phyloP scores from a whole-genome alignment of 2,329 filamentous ascomycete genomes.

The Ilyonectria robusta region DNA sequence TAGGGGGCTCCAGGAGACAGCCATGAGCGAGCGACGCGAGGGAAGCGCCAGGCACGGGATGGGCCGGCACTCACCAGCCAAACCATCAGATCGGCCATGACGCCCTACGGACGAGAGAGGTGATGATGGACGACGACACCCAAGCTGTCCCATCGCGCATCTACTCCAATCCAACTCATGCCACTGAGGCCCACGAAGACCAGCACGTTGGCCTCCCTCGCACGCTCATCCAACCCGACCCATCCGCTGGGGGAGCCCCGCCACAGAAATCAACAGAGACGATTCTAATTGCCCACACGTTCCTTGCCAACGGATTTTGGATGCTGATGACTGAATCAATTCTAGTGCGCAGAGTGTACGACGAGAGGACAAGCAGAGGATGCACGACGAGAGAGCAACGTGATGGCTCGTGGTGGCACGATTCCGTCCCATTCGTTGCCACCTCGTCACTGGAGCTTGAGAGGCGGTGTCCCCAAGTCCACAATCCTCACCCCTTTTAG shows the following conservation, averaged over 20 bases:
- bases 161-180: conserved; percentile 17
- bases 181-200: conserved; percentile 35
- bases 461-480: conserved; percentile 19
- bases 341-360: conserved; percentile 22
- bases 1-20: conserved; percentile 9
- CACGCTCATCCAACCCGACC: conserved; percentile 32
- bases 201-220: conserved; percentile 38
- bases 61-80: conserved; percentile 12
- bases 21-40: conserved; percentile 25
- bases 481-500: conserved; percentile 23
- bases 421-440: conserved; percentile 43
- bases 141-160: conserved; percentile 1
- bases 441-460: conserved; percentile 30
- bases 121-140: conserved; percentile 19
- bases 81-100: conserved; percentile 5
- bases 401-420: conserved; percentile 42
- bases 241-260: conserved; percentile 35
- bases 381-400: conserved; percentile 18
- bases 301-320: conserved; percentile 35
- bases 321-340: conserved; percentile 35
- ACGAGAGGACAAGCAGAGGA: conserved; percentile 10
- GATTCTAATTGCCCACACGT: conserved; percentile 39
- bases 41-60: conserved; percentile 25
- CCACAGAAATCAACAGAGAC: conserved; percentile 43
- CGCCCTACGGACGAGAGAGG: conserved; percentile 5